phyloP scores from a whole-genome alignment of 2,329 filamentous ascomycete genomes.

The Beauveria bassiana region DNA sequence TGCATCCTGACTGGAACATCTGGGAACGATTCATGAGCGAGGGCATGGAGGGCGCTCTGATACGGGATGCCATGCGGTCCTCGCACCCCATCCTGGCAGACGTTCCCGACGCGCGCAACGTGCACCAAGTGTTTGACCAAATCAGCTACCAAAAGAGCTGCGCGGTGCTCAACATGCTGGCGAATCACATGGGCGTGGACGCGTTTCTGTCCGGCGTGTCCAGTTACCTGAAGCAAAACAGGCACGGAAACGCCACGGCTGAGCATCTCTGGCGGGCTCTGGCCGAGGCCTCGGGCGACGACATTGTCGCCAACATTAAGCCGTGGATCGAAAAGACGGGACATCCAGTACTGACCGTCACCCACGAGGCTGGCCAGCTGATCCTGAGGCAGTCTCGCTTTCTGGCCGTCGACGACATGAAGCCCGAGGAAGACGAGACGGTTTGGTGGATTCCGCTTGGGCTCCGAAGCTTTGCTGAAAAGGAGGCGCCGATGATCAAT shows the following conservation, averaged over 20 bases:
- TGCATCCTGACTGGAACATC: slow-evolving; percentile 97
- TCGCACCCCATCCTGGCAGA: slow-evolving; percentile 95
- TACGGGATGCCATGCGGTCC: slow-evolving; percentile 83
- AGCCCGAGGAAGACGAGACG: slow-evolving; percentile 82
- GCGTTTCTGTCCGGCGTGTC: slow-evolving; percentile 90
- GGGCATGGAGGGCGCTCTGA: slow-evolving; percentile 79
- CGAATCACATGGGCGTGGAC: slow-evolving; percentile 87
- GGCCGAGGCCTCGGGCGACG: slow-evolving; percentile 84
- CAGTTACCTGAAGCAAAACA: slow-evolving; percentile 87
- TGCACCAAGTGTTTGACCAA: slow-evolving; percentile 96
- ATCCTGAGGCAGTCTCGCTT: slow-evolving; percentile 92
- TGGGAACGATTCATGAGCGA: slow-evolving; percentile 94
- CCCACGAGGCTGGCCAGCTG: slow-evolving; percentile 60
- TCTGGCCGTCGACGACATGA: slow-evolving; percentile 83
- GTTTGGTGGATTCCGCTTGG: slow-evolving; percentile 85
- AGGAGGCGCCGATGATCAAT: slow-evolving; percentile 63
- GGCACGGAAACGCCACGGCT: slow-evolving; percentile 91
- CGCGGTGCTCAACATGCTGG: slow-evolving; percentile 93
- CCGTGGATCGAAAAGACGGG: slow-evolving; percentile 97
- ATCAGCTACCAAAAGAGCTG: slow-evolving; percentile 98
- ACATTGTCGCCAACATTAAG: slow-evolving; percentile 85
- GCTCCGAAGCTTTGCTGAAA: slow-evolving; percentile 76
- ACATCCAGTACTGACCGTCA: slow-evolving; percentile 83
- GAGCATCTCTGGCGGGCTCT: slow-evolving; percentile 85
- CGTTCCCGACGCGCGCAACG: slow-evolving; percentile 88